Evolutionary conservation across 257 asterid genomes (phyloP).

Genomic region (Echium plantagineum): DNA sequence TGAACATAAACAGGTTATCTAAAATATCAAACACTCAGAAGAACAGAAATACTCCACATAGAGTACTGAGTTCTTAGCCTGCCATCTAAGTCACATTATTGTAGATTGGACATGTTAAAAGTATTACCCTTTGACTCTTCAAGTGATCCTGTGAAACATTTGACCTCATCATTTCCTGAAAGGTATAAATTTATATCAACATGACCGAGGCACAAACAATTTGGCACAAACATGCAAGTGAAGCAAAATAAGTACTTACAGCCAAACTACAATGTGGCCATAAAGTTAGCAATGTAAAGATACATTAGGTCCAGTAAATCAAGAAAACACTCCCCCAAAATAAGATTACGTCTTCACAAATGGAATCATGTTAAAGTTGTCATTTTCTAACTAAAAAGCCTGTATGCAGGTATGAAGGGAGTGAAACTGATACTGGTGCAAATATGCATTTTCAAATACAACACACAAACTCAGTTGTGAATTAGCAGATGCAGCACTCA

Average conservation of each 20-base stretch:
- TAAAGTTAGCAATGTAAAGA: not conserved
- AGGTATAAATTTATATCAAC: conserved; percentile 10
- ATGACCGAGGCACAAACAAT: not conserved
- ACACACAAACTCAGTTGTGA: no score
- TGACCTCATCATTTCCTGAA: conserved; percentile 74
- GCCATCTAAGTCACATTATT: conserved; percentile 1
- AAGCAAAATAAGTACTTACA: not conserved
- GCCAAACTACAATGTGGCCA: no score
- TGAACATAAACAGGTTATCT: not conserved
- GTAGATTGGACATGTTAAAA: conserved; percentile 3
- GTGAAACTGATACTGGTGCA: no score
- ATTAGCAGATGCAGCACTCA: no score
- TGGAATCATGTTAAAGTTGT: no score
- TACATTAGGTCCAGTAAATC: not conserved
- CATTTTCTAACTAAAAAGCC: not conserved
- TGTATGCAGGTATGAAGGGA: not conserved
- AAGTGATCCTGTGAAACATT: conserved; percentile 41
- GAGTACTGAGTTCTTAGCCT: not conserved
- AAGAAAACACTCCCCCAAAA: not conserved
- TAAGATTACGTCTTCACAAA: not conserved
- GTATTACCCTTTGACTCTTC: conserved; percentile 73
- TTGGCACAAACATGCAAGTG: not conserved
- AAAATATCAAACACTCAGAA: conserved; percentile 2
- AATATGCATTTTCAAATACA: no score
- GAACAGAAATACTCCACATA: conserved; percentile 4